These are phyloP conservation scores for Porodaedalea pini DNA, from an alignment of 1,284 basidiomycete species.

Conservation along the genomic window DNA sequence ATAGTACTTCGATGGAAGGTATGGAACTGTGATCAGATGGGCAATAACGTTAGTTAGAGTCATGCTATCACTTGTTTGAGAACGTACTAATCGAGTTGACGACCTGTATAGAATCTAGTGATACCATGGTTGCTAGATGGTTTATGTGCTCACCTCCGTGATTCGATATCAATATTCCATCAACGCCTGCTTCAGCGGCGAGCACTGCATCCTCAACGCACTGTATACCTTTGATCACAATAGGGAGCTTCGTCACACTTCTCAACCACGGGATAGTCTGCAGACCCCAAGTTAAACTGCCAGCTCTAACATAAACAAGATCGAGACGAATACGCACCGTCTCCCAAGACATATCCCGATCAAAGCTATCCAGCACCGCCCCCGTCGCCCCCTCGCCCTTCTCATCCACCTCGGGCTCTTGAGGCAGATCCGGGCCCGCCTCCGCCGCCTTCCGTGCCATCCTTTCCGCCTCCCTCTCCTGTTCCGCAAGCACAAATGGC, in stretches of 20 bases:
- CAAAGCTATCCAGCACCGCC: constrained; percentile 45
- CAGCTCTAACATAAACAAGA: too few species aligned
- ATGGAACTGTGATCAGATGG: constrained; percentile 44
- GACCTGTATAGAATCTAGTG: constrained; percentile 40
- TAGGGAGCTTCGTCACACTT: constrained; percentile 70
- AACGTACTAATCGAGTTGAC: constrained; percentile 77
- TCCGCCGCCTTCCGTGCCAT: constrained; percentile 30
- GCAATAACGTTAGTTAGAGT: background rate
- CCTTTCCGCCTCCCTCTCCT: constrained; percentile 41
- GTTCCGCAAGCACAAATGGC: constrained; percentile 61
- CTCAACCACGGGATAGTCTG: constrained; percentile 79
- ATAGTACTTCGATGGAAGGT: too few species aligned
- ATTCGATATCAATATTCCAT: constrained; percentile 91
- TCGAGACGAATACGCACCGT: too few species aligned
- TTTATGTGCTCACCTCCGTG: constrained; percentile 67
- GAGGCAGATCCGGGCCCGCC: constrained; percentile 29
- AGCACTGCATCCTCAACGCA: constrained; percentile 84
- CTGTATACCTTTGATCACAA: constrained; percentile 82
- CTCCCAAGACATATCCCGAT: too few species aligned
- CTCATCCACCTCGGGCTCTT: constrained; percentile 36
- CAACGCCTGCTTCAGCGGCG: too few species aligned
- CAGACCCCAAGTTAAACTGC: constrained; percentile 51
- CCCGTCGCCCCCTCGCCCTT: constrained; percentile 25
- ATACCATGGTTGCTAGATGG: constrained; percentile 24
- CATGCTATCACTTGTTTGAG: background rate